These are phyloP conservation scores for Camellia granthamiana DNA, from an alignment of 148 eudicot genomes.

Conservation along the genomic window DNA sequence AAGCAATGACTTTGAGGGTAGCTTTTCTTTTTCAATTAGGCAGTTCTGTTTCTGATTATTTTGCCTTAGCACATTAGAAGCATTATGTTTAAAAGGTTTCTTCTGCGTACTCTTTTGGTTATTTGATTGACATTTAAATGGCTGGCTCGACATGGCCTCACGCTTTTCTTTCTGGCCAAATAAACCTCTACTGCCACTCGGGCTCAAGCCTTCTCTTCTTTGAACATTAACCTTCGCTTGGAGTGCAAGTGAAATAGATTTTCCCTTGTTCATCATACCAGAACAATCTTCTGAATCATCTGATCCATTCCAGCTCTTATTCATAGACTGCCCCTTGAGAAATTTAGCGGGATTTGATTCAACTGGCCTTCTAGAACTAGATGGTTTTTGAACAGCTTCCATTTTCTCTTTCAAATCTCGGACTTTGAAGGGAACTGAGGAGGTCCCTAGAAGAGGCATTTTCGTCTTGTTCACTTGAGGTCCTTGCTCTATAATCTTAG, in stretches of 20 bases:
- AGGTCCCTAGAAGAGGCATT: conserved; percentile 47
- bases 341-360: conserved; percentile 59
- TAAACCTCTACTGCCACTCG: conserved; percentile 27
- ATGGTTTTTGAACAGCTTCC: conserved; percentile 48
- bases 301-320: conserved; percentile 63
- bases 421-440: conserved; percentile 68
- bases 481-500: conserved; percentile 69
- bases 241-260: conserved; percentile 83
- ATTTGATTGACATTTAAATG: conserved; percentile 45
- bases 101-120: conserved; percentile 39
- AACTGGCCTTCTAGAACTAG: conserved; percentile 38
- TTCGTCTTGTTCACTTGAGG: conserved; percentile 48
- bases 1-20: conserved; percentile 40
- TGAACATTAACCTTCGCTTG: conserved; percentile 96
- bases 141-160: conserved; percentile 35
- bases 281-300: conserved; percentile 46
- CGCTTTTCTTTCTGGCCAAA: conserved; percentile 45
- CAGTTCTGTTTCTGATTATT: conserved; percentile 93
- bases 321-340: conserved; percentile 56
- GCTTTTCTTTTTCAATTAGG: conserved; percentile 41
- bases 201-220: conserved; percentile 64
- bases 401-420: conserved; percentile 64
- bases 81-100: conserved; percentile 39
- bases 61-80: conserved; percentile 53
- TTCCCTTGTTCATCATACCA: conserved; percentile 45